Evolutionary conservation across 164 flowering plant genomes (phyloP), one percentile per base, ranked within the genome.

Genomic region (Tetracentron sinense): DNA sequence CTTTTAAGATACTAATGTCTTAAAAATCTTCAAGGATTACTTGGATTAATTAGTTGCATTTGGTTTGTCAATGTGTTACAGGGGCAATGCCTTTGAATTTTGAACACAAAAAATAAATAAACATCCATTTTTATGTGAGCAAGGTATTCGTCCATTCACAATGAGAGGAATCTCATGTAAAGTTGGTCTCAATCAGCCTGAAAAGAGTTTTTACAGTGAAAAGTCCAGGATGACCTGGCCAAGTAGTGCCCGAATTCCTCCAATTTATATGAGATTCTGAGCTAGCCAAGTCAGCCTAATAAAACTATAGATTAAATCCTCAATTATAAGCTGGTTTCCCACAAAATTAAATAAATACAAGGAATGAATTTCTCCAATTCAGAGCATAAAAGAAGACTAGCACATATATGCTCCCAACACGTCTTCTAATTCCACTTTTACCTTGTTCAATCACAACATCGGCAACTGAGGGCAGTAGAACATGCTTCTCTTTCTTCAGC

Each of bases 371-470:
- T 38, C 14, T 16, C 44, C 44, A 16, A 38, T 38, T 38, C 1
- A 38, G 14, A 38, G 11, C n/a, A n/a, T n/a, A 38, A 1, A 38
- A 16, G 44, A 38, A 38, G 14, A 38, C 11, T 10, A 38, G 44
- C 8, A 12, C 8, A 4, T 33, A 33, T 42, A 54, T 3, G 47
- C 58, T 57, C 14, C 21, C 56, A 35, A 31, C 25, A 30, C 30
- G 14, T 21, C 17, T 1, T 10, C 3, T 10, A 27, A 28, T 22
- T 48, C 30, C 46, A 12, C 12, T 42, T 22, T 60, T 75, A 87
- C 97, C 94, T 82, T 90, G 94, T 74, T 90, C 94, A 71, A 90
- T 64, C 20, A 86, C 83, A 69, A 90, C 68, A 63, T 87, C 90
- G 16, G 85, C 75, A 50, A 87, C 88, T 3, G 84, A 83, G 67